A percentile compares a stretch with the other conserved stretches of the same genome.
phyloP scores from a whole-genome alignment of 1,284 basidiomycete genomes.

The Trichosporon faecale region DNA sequence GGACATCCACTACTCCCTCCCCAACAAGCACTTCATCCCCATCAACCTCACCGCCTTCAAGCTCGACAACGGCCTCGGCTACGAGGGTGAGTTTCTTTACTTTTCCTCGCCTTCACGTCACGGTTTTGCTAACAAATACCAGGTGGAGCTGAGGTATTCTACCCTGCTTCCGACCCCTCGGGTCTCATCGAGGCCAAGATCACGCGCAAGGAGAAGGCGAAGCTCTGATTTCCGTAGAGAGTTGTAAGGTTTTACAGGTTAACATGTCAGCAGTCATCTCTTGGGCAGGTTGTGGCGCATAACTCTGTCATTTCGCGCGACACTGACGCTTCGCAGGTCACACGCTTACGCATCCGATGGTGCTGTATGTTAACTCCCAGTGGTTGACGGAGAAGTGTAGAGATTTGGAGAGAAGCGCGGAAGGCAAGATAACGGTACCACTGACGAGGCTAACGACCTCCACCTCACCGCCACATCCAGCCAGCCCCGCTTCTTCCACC shows the following conservation, averaged over 20 bases:
- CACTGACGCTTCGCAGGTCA: neutral
- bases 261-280: constrained; percentile 6
- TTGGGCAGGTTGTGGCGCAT: neutral
- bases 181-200: constrained; percentile 55
- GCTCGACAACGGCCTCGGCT: constrained; percentile 55
- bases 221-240: constrained; percentile 14
- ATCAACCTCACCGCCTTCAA: constrained; percentile 48
- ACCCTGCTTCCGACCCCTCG: constrained; percentile 68
- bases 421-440: neutral
- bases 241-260: constrained; percentile 9
- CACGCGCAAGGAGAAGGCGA: constrained; percentile 45
- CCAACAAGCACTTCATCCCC: constrained; percentile 87
- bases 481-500: too few species aligned
- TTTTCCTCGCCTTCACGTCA: too few species aligned
- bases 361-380: neutral
- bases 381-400: neutral
- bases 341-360: neutral
- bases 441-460: neutral
- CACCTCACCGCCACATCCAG: neutral
- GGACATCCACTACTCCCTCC: constrained; percentile 70
- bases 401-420: too few species aligned
- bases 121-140: too few species aligned
- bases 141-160: constrained; percentile 73
- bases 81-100: constrained; percentile 46
- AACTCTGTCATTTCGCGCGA: neutral